Evolutionary conservation across 225 moss, liverwort and hornwort genomes (phyloP).

Genomic region (Physcomitrium patens): DNA sequence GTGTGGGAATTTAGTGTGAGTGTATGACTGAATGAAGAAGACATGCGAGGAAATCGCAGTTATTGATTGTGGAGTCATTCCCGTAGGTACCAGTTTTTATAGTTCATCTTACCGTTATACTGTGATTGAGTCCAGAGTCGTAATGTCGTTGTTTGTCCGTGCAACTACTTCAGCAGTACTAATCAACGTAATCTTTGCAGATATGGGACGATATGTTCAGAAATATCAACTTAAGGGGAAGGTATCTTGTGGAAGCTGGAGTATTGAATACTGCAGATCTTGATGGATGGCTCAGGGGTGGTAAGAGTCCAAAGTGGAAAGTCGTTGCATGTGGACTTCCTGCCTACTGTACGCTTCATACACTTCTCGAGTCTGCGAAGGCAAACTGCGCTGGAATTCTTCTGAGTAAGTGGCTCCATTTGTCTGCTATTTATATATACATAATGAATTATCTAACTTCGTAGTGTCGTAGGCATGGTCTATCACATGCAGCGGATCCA

Average conservation of each 20-base stretch:
- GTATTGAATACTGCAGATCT: conserved; percentile 56
- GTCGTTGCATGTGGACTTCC: conserved; percentile 67
- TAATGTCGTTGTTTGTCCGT: neutral
- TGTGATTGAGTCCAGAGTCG: no score
- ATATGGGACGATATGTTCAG: conserved; percentile 74
- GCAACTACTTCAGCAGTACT: neutral
- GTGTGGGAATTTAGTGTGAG: neutral
- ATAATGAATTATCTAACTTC: neutral
- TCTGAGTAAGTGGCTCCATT: conserved; percentile 49
- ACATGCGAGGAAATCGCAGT: neutral
- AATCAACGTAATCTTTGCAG: conserved; percentile 44
- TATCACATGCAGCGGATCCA: neutral
- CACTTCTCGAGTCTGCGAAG: conserved; percentile 62
- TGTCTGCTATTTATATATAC: neutral
- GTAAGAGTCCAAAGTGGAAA: conserved; percentile 65
- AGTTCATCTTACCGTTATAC: no score
- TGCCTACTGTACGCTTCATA: conserved; percentile 57
- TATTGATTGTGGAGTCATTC: neutral
- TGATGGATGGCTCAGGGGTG: conserved; percentile 58
- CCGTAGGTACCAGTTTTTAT: neutral
- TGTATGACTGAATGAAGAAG: neutral
- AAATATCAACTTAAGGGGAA: conserved; percentile 56
- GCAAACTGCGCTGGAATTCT: conserved; percentile 63
- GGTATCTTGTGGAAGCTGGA: conserved; percentile 55
- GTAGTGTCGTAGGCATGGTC: neutral